Base-by-base conservation (phyloP, 75 land plant genomes). In the Adiantum capillusveneris region DNA sequence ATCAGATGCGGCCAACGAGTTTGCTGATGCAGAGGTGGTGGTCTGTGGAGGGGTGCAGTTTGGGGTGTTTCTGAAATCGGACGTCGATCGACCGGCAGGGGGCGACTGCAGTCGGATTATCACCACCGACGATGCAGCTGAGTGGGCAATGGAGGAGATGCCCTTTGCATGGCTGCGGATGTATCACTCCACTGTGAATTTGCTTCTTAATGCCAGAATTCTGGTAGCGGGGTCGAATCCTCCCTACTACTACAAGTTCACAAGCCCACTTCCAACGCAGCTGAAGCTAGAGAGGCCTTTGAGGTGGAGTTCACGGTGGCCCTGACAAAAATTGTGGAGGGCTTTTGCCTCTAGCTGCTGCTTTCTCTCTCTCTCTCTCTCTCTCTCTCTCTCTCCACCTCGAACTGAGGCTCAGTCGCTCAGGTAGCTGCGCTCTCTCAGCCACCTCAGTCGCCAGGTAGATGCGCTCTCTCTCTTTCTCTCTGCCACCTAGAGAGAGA, bases 161-260 rank as follows among this genome's bases (percentile, higher is more conserved):
- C 90, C 93, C 20, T 69, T 72, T 53, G 69, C 68, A 37, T 31
- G 93, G 29, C 66, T 90, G 18, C 16, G 93, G 53, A 62, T 88
- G 90, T 88, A 88, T 58, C 93, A 88, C 63, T 82, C 93, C 0
- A 82, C 93, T 0, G 90, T 86, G 12, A 75, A 72, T 51, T 49
- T 85, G 49, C 18, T 88, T 31, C 81, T 83, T 5, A 90, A 88
- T 56, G 93, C 83, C 0, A 37, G 93, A 57, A 62, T 88, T 6
- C 64, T 88, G 26, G 59, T 88, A 13, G 83, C 87, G 14, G 90
- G 90, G 5, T 76, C 81, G 22, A 86, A 86, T 36, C 85, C 90
- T 1, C 84, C 73, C 43, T 72, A 72, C 46, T 72, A 63, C 21
- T 88, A 88, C 55, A 65, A 59, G 11, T 82, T 71, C 67, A 44